These are phyloP conservation scores for Annona squamosa DNA, from an alignment of 164 flowering plant species.

Conservation along the genomic window DNA sequence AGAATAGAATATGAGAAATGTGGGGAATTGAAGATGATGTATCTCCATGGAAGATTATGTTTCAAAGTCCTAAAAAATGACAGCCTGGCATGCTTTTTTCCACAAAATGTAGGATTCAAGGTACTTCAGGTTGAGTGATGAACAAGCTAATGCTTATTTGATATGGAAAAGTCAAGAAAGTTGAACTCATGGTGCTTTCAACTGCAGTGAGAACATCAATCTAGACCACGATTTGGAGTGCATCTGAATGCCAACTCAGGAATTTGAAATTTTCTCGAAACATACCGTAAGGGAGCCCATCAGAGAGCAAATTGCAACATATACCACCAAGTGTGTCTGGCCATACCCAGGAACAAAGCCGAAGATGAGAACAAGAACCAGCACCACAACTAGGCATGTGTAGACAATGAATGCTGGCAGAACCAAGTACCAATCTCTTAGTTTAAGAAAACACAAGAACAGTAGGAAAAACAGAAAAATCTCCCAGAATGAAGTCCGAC, in stretches of 20 bases:
- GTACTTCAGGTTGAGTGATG: background rate
- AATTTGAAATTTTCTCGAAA: background rate
- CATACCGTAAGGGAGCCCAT: constrained; percentile 97
- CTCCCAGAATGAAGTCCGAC: background rate
- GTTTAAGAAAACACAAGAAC: background rate
- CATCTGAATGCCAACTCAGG: background rate
- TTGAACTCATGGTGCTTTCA: background rate
- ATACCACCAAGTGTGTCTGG: constrained; percentile 54
- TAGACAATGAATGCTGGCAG: constrained; percentile 75
- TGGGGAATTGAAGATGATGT: background rate
- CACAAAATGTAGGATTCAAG: background rate
- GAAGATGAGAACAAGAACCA: constrained; percentile 55
- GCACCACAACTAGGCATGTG: constrained; percentile 33
- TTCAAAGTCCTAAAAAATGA: background rate
- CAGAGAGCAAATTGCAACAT: constrained; percentile 86
- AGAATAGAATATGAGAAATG: background rate
- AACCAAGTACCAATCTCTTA: background rate
- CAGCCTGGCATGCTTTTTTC: background rate
- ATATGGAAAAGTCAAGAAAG: background rate
- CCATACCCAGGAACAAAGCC: constrained; percentile 61
- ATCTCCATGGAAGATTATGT: background rate
- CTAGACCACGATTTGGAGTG: background rate
- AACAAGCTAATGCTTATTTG: background rate
- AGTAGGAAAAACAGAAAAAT: background rate
- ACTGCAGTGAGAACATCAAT: background rate